Conservation (phyloP, 352 stramenopile species). For the Phytophthora foliorum region DNA sequence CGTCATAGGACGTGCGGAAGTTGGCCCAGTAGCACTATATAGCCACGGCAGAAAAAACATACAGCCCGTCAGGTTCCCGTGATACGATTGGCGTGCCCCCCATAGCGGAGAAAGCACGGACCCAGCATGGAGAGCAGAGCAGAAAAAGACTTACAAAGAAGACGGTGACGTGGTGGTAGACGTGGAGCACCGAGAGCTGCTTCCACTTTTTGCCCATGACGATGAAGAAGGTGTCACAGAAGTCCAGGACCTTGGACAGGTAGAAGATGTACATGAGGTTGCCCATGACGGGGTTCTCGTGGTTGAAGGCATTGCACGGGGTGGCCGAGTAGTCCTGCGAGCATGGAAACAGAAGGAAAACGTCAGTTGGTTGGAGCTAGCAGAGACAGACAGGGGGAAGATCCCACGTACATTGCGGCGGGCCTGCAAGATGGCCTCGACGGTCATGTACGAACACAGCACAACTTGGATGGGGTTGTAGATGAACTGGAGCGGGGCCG, state of each 20-base stretch:
- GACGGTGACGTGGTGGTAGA: slow-evolving; percentile 98
- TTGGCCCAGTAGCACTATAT: slow-evolving; percentile 93
- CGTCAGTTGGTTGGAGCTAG: slow-evolving; percentile 14
- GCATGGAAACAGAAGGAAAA: slow-evolving; percentile 10
- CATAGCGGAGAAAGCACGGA: not conserved
- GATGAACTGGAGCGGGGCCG: slow-evolving; percentile 88
- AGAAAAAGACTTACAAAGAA: slow-evolving; percentile 86
- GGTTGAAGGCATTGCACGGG: slow-evolving; percentile 92
- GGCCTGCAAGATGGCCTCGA: slow-evolving; percentile 91
- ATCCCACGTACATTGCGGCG: slow-evolving; percentile 76
- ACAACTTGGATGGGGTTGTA: slow-evolving; percentile 97
- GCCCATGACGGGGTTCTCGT: slow-evolving; percentile 89
- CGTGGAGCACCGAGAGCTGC: slow-evolving; percentile 96
- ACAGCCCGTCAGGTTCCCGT: slow-evolving; percentile 23
- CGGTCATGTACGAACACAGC: slow-evolving; percentile 95
- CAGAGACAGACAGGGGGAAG: not conserved
- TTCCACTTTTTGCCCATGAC: slow-evolving; percentile 97
- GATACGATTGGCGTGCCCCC: slow-evolving; percentile 1
- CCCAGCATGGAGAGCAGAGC: slow-evolving; percentile 5
- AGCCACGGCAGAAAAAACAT: slow-evolving; percentile 20
- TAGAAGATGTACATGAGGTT: slow-evolving; percentile 98
- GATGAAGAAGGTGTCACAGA: slow-evolving; percentile 96
- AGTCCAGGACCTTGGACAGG: slow-evolving; percentile 94
- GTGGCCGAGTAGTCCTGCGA: slow-evolving; percentile 81
- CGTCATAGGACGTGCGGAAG: slow-evolving; percentile 94